Percentiles rank a stretch among this genome's conserved stretches.
These are phyloP conservation scores for Malus sylvestris DNA, from an alignment of 306 rosid genomes.

Conservation along the genomic window DNA sequence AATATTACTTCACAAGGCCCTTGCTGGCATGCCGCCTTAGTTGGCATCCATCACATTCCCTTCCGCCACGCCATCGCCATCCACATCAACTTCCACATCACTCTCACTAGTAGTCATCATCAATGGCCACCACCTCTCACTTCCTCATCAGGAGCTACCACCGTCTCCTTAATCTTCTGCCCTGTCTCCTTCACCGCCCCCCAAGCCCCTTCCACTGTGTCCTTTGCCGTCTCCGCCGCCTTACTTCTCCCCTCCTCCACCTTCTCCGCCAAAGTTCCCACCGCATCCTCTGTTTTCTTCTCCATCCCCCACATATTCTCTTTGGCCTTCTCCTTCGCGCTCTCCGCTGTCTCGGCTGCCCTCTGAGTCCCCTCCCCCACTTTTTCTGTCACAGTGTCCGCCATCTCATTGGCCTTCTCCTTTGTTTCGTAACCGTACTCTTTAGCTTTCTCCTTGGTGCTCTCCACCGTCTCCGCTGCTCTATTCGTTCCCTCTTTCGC, in stretches of 20 bases:
- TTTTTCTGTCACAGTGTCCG: constrained; percentile 9
- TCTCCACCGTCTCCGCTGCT: constrained; percentile 27
- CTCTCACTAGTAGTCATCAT: neutral
- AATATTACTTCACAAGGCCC: constrained; percentile 4
- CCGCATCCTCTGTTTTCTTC: constrained; percentile 27
- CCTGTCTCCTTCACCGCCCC: constrained; percentile 33
- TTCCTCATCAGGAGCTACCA: constrained; percentile 36
- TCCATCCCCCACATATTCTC: constrained; percentile 17
- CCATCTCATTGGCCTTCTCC: constrained; percentile 32
- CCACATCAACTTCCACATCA: neutral
- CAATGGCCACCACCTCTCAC: neutral
- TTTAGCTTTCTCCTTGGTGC: constrained; percentile 19
- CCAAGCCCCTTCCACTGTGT: constrained; percentile 1
- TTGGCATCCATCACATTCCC: constrained; percentile 24
- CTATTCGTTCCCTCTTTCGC: constrained; percentile 10
- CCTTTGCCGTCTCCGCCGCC: neutral
- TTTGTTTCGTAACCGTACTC: constrained; percentile 16
- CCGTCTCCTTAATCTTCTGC: constrained; percentile 51
- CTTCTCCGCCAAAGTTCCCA: constrained; percentile 6
- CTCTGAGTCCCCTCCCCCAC: constrained; percentile 13
- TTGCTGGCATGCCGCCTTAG: constrained; percentile 24
- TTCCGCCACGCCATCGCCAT: neutral
- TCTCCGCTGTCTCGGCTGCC: constrained; percentile 29
- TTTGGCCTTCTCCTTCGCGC: constrained; percentile 28
- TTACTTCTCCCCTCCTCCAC: constrained; percentile 9